phyloP scores from a whole-genome alignment of 1,284 basidiomycete species.

The Ceratobasidium sp. region DNA sequence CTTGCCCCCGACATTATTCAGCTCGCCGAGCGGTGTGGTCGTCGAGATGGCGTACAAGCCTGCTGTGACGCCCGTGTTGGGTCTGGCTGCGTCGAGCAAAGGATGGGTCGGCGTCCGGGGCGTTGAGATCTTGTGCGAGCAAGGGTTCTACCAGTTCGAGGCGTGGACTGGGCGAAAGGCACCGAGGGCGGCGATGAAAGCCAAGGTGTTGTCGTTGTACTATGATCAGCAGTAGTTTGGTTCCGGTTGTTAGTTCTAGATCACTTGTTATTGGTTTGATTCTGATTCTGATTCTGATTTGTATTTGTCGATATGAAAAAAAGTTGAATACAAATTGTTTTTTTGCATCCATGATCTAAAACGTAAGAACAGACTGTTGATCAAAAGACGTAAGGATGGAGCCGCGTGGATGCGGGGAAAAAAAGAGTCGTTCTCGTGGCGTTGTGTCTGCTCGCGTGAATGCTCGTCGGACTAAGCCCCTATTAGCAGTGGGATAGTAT shows the following conservation, averaged over 20 bases:
- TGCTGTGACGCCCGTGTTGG: conserved; percentile 75
- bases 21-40: conserved; percentile 70
- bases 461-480: too few relatives aligned
- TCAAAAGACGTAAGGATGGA: too few relatives aligned
- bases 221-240: conserved; percentile 6
- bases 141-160: conserved; percentile 87
- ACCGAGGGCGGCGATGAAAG: conserved; percentile 58
- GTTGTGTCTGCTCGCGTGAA: too few relatives aligned
- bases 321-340: conserved; percentile 38
- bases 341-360: too few relatives aligned
- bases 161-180: conserved; percentile 76
- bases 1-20: conserved; percentile 66
- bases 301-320: too few relatives aligned
- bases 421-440: too few relatives aligned
- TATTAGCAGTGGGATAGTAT: too few relatives aligned
- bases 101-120: conserved; percentile 84
- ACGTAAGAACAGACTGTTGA: too few relatives aligned
- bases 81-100: conserved; percentile 60
- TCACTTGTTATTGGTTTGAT: conserved; percentile 4
- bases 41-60: conserved; percentile 95
- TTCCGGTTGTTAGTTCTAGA: background rate
- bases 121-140: conserved; percentile 86
- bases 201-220: conserved; percentile 28
- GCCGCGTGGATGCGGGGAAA: too few relatives aligned
- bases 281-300: too few relatives aligned